Percentiles rank a stretch among this genome's conserved stretches.
Evolutionary conservation across 495 filamentous ascomycete species (phyloP).

Genomic region (Aspergillus nanangensis): DNA sequence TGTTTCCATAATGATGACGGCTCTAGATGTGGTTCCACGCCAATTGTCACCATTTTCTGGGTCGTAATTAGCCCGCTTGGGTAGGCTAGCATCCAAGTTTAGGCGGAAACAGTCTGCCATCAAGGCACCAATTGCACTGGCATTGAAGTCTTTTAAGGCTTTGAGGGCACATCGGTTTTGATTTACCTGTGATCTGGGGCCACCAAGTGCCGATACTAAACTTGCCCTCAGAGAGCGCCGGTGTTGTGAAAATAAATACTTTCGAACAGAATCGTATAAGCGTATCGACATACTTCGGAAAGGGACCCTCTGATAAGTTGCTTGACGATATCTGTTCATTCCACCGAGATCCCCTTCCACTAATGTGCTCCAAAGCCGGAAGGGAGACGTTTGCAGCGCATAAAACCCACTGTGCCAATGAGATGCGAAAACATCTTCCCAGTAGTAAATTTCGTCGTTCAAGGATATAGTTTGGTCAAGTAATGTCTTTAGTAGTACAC

Average conservation of each 20-base stretch:
- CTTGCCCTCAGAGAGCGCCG: slow-evolving; percentile 51
- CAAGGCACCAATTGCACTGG: slow-evolving; percentile 81
- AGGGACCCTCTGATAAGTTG: no score
- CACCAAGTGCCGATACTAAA: slow-evolving; percentile 65
- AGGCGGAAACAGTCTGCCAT: slow-evolving; percentile 71
- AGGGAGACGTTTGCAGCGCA: slow-evolving; percentile 74
- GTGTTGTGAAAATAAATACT: slow-evolving; percentile 61
- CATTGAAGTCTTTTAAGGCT: slow-evolving; percentile 67
- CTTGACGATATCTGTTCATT: no score
- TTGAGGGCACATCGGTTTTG: slow-evolving; percentile 63
- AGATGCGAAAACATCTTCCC: slow-evolving; percentile 78
- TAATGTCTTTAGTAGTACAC: slow-evolving; percentile 65
- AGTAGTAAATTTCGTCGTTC: slow-evolving; percentile 84
- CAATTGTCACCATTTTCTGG: no score
- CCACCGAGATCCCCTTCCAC: no score
- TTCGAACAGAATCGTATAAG: slow-evolving; percentile 76
- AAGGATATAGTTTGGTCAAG: slow-evolving; percentile 77
- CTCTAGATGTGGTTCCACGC: no score
- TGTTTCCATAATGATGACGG: no score
- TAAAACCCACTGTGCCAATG: slow-evolving; percentile 69
- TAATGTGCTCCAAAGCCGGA: slow-evolving; percentile 52
- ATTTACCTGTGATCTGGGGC: slow-evolving; percentile 64
- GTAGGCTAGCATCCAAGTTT: no score
- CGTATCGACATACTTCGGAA: no score
- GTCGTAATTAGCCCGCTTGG: no score